Base-by-base conservation (phyloP, 1,139 yeast genomes). In the Sugiyamaella neomexicana region DNA sequence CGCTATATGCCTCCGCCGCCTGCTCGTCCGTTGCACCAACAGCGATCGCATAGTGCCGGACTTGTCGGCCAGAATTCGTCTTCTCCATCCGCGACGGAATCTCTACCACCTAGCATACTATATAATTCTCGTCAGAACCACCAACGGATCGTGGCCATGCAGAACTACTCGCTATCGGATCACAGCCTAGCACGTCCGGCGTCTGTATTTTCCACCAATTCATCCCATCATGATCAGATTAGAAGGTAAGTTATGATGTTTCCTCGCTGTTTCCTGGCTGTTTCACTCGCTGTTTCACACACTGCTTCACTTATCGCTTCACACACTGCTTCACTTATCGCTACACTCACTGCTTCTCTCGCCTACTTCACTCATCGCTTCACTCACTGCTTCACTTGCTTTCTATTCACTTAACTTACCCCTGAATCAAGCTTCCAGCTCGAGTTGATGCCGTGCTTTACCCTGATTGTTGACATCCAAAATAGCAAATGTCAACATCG, bases 111-210 rank as follows among this genome's bases (percentile, higher is more conserved):
- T 32, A 8, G 8, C 2, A 16, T 10, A 13, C 43, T 17, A 13
- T 10, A 31, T 17, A 37, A 27, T 37, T 44, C 37, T 10, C 52
- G 25, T 12, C 53, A 43, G 23, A 39, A 42, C 12, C 51, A 46
- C 16, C 53, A 48, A 17, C 50, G 56, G n/a, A 46, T 53, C 45
- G 38, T 50, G 45, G 47, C 50, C n/a, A 45, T 50, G 53, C 56
- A 49, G 34, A 45, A 48, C 29, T 53, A 53, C 34, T 34, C 45
- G 8, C 44, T 53, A 9, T 34, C 45, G 16, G 56, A 53, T 38
- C 56, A 53, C 38, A 41, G 46, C 34, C 49, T 53, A 15, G 52
- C 9, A 45, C 50, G 9, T 15, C 44, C 23, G 5, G n/a, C 39
- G 38, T 46, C n/a, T n/a, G n/a, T n/a, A n/a, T n/a, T n/a, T n/a